Evolutionary conservation across 805 yeast species (phyloP).

Genomic region (Candida suzukii): DNA sequence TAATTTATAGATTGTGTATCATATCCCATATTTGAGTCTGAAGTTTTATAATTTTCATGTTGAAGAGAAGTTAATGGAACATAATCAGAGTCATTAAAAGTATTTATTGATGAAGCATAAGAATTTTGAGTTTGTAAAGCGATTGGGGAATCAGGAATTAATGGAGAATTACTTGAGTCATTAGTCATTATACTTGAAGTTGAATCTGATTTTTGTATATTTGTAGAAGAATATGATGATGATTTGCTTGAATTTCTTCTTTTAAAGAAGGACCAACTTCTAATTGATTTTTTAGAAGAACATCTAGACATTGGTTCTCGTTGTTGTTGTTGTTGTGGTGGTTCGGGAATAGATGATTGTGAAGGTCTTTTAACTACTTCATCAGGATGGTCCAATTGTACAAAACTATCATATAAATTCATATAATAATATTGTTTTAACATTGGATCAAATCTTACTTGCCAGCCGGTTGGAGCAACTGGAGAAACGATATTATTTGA

Average conservation of each 20-base stretch:
- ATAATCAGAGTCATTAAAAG: background rate
- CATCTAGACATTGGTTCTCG: background rate
- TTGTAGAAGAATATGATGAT: background rate
- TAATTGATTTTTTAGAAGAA: background rate
- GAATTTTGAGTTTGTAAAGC: background rate
- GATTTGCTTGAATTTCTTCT: background rate
- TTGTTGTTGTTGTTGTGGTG: background rate
- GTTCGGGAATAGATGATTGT: background rate
- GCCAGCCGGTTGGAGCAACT: constrained; percentile 25
- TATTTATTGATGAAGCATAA: background rate
- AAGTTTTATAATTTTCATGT: too few species aligned
- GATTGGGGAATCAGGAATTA: background rate
- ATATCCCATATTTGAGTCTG: too few species aligned
- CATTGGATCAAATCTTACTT: constrained; percentile 28
- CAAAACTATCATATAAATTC: constrained; percentile 25
- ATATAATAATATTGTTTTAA: constrained; percentile 35
- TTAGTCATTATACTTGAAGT: too few species aligned
- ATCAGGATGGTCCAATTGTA: constrained; percentile 38
- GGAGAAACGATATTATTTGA: background rate
- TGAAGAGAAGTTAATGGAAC: background rate
- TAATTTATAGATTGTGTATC: too few species aligned
- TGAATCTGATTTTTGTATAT: background rate
- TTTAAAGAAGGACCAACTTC: background rate
- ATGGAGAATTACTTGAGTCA: too few species aligned
- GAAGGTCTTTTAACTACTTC: constrained; percentile 26